Evolutionary conservation across 345 rosid species (phyloP), one percentile per base, ranked within the genome.

Genomic region (Bruguiera gymnorhiza): DNA sequence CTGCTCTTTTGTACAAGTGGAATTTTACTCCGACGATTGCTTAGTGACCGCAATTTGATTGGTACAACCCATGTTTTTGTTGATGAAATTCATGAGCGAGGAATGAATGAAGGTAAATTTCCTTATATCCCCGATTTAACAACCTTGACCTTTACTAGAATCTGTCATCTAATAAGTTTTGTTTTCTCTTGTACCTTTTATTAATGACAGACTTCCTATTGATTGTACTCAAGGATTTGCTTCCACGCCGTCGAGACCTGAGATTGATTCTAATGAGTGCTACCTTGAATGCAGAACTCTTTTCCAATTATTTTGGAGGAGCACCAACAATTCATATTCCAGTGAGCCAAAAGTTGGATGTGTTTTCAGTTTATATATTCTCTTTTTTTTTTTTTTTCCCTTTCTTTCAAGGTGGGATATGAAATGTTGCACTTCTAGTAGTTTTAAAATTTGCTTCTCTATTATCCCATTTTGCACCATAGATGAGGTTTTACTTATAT

Each of bases 241-340:
- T 95, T 81, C 86, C 91, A 48, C 94, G 98, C 16, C 97, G 99
- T 76, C 86, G 74, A 68, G 99, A 95, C 84, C 76, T 95, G 85
- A 86, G 99, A 75, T 83, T 95, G 80, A 84, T 95, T 81, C 86
- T 95, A 65, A 95, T 95, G 99, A 95, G 97, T 83, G 99, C 99
- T 57, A 95, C 99, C 58, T 70, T 95, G 80, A 95, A 95, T 81
- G 99, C 97, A 2, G 99, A 95, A 76, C 88, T 95, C 21, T 95
- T 95, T 74, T 95, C 99, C 59, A 86, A 76, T 80, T 95, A 85
- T 79, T 95, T 82, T 87, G 91, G 92, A 48, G 97, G 84, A 67
- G 97, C 97, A 54, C 99, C 97, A 58, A 84, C 82, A 34, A 92
- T 95, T 78, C 99, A 90, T 75, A 88, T 95, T 72, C 97, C 99